Conservation (phyloP, 2,329 filamentous ascomycete genomes). For the Diaporthe sp. region DNA sequence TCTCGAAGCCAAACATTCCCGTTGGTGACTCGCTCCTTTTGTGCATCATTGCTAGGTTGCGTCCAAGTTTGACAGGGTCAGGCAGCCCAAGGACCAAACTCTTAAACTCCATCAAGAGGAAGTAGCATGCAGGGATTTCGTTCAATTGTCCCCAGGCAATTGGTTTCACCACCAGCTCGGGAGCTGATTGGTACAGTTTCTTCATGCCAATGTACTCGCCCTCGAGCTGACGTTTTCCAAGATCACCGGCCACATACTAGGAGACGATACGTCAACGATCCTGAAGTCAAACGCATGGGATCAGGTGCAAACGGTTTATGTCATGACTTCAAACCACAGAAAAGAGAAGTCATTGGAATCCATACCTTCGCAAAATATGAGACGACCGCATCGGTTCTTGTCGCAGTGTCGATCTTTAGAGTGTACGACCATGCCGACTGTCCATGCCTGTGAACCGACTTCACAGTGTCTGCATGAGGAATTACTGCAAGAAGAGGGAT, state of each 20-base stretch:
- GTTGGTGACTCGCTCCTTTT: conserved; percentile 36
- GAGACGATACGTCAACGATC: not conserved
- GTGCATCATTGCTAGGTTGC: conserved; percentile 35
- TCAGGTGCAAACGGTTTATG: too few relatives aligned
- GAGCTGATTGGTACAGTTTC: conserved; percentile 41
- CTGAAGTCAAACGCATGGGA: too few relatives aligned
- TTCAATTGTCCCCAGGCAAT: conserved; percentile 41
- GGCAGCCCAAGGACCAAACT: conserved; percentile 39
- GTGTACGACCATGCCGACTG: conserved; percentile 31
- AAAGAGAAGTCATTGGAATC: not conserved
- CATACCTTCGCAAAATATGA: not conserved
- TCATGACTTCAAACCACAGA: not conserved
- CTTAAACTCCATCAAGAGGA: conserved; percentile 45
- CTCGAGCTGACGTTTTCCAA: not conserved
- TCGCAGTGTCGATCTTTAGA: not conserved
- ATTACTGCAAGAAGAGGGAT: conserved; percentile 12
- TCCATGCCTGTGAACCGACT: conserved; percentile 22
- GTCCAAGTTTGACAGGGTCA: conserved; percentile 30
- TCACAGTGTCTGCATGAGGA: conserved; percentile 5
- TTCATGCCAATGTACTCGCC: conserved; percentile 44
- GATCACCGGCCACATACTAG: conserved; percentile 10
- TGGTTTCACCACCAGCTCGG: conserved; percentile 44
- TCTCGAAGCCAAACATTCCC: conserved; percentile 50
- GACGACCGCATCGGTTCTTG: not conserved
- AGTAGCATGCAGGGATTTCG: conserved; percentile 36